A percentile compares a stretch with the other conserved stretches of the same genome.
Evolutionary conservation across 2,329 filamentous ascomycete genomes (phyloP).

Genomic region (Didymella pinodella): DNA sequence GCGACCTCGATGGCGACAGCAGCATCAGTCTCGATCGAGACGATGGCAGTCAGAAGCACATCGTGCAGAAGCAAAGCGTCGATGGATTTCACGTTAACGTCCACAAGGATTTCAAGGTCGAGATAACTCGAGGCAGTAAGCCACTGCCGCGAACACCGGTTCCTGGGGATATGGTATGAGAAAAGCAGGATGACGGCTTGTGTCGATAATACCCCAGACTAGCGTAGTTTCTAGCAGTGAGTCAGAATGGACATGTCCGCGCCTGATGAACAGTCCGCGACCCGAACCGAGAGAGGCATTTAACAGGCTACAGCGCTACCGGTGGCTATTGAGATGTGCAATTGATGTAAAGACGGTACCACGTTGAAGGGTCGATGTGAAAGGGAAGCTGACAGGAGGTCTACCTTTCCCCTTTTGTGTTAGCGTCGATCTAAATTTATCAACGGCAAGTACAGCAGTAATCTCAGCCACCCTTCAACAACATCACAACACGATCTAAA

Average conservation of each 20-base stretch:
- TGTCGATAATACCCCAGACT: neutral
- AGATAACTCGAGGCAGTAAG: conserved; percentile 16
- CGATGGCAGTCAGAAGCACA: conserved; percentile 20
- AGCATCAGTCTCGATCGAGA: conserved; percentile 19
- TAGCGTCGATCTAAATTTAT: conserved; percentile 15
- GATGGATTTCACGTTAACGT: conserved; percentile 20
- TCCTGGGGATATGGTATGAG: conserved; percentile 11
- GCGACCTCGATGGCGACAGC: conserved; percentile 17
- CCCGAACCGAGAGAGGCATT: neutral
- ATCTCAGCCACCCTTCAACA: conserved; percentile 11
- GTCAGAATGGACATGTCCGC: neutral
- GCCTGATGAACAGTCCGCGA: neutral
- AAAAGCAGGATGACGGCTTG: neutral
- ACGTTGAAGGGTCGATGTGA: neutral
- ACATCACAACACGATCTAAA: neutral
- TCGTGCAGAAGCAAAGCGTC: conserved; percentile 10
- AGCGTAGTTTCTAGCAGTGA: neutral
- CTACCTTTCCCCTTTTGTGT: neutral
- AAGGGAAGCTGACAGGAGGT: neutral
- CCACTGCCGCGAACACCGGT: conserved; percentile 11
- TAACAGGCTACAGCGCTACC: neutral
- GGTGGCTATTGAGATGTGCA: neutral
- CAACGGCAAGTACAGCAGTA: neutral
- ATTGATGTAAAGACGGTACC: neutral
- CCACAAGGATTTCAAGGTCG: conserved; percentile 20